These are phyloP conservation scores for Talaromyces stipitatus DNA, from an alignment of 495 filamentous ascomycete species.

Conservation along the genomic window DNA sequence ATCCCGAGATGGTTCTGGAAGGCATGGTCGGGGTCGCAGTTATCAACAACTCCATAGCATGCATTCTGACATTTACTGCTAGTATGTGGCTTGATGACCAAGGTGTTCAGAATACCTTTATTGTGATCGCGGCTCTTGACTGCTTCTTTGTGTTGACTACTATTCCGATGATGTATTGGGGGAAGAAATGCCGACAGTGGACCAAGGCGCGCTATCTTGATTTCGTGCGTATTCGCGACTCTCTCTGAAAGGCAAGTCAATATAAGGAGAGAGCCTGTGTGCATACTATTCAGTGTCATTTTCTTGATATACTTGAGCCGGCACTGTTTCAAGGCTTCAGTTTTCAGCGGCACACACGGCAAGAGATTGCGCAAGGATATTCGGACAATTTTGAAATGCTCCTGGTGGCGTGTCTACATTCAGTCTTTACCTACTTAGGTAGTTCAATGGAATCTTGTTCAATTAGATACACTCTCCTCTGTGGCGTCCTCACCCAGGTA, in stretches of 20 bases:
- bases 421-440: neutral
- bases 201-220: constrained; percentile 10
- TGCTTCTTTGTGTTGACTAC: constrained; percentile 11
- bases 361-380: neutral
- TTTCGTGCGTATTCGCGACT: constrained; percentile 6
- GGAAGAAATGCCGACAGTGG: constrained; percentile 10
- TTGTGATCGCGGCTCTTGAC: constrained; percentile 19
- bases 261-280: neutral
- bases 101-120: constrained; percentile 15
- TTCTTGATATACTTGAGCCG: too few species aligned
- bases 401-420: neutral
- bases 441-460: neutral
- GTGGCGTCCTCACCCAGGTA: too few species aligned
- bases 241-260: neutral
- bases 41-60: constrained; percentile 29
- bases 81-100: constrained; percentile 13
- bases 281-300: neutral
- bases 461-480: too few species aligned
- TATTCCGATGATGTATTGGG: constrained; percentile 16
- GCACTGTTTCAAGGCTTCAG: neutral
- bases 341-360: too few species aligned
- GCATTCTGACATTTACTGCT: constrained; percentile 25
- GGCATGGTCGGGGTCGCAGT: constrained; percentile 29
- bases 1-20: constrained; percentile 25
- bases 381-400: neutral